A percentile compares a stretch with the other conserved stretches of the same genome.
Conservation (phyloP, 1,284 basidiomycete species). For the Dichomitus squalens region DNA sequence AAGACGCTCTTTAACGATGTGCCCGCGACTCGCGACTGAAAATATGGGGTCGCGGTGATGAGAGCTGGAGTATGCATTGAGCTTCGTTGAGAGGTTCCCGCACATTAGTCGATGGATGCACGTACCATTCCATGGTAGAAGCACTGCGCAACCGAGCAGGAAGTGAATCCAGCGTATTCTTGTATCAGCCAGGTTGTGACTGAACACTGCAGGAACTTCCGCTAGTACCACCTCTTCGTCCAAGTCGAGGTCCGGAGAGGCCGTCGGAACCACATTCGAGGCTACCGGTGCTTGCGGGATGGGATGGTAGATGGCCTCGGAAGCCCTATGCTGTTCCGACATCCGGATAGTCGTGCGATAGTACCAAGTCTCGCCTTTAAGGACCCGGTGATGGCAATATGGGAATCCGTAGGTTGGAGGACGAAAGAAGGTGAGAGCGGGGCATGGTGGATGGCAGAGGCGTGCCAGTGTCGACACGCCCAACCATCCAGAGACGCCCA, state of each 20-base stretch:
- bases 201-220: slow-evolving; percentile 20
- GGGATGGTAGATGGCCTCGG: slow-evolving; percentile 32
- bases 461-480: too few relatives aligned
- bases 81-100: neutral
- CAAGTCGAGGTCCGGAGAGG: slow-evolving; percentile 31
- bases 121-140: slow-evolving; percentile 81
- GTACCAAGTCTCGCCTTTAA: too few relatives aligned
- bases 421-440: too few relatives aligned
- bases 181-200: slow-evolving; percentile 34
- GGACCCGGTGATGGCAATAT: too few relatives aligned
- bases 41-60: slow-evolving; percentile 78
- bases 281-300: slow-evolving; percentile 31
- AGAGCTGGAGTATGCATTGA: slow-evolving; percentile 46
- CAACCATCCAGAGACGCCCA: too few relatives aligned
- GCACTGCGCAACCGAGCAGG: slow-evolving; percentile 69
- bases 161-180: slow-evolving; percentile 66
- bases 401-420: too few relatives aligned
- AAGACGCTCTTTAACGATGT: slow-evolving; percentile 63
- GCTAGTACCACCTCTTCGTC: slow-evolving; percentile 38
- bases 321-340: slow-evolving; percentile 19
- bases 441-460: too few relatives aligned
- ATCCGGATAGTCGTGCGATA: neutral
- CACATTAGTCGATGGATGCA: neutral
- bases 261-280: slow-evolving; percentile 13
- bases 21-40: slow-evolving; percentile 61